Conservation (phyloP, 352 stramenopile species). For the Elongisporangium undulatum region DNA sequence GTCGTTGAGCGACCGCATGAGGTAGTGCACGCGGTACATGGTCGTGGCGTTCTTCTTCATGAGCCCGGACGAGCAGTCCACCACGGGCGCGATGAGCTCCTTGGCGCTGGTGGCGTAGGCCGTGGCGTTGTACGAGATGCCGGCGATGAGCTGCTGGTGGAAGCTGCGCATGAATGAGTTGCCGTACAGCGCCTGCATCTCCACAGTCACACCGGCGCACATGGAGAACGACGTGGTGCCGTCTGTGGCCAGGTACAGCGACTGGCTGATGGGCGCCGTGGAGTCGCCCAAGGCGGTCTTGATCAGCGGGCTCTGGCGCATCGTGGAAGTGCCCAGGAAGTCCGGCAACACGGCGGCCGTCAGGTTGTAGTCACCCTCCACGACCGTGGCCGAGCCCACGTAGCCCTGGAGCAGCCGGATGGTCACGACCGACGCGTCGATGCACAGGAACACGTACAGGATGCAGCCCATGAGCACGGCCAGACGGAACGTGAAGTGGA, state of each 20-base stretch:
- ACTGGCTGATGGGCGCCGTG: slow-evolving; percentile 23
- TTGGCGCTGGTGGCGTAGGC: slow-evolving; percentile 10
- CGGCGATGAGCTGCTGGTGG: slow-evolving; percentile 15
- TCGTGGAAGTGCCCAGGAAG: slow-evolving; percentile 14
- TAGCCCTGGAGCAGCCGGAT: not conserved
- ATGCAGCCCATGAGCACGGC: not conserved
- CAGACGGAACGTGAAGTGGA: not conserved
- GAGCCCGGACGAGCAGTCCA: slow-evolving; percentile 32
- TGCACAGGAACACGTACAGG: not conserved
- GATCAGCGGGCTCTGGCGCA: slow-evolving; percentile 29
- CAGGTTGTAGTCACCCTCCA: not conserved
- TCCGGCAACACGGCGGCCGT: not conserved
- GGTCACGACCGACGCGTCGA: not conserved
- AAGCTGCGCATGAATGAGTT: slow-evolving; percentile 27
- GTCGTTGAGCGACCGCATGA: slow-evolving; percentile 14
- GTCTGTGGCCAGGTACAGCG: slow-evolving; percentile 28
- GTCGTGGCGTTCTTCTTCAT: slow-evolving; percentile 17
- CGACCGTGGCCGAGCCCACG: not conserved
- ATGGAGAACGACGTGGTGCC: slow-evolving; percentile 14
- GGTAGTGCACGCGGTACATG: slow-evolving; percentile 19
- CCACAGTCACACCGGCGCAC: slow-evolving; percentile 13
- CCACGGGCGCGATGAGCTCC: slow-evolving; percentile 36
- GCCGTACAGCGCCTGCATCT: slow-evolving; percentile 23
- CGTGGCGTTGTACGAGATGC: slow-evolving; percentile 32
- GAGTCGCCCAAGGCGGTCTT: slow-evolving; percentile 11